Evolutionary conservation across 805 yeast species (phyloP), one percentile per base, ranked within the genome.

Genomic region (Candida nonsorbophila): DNA sequence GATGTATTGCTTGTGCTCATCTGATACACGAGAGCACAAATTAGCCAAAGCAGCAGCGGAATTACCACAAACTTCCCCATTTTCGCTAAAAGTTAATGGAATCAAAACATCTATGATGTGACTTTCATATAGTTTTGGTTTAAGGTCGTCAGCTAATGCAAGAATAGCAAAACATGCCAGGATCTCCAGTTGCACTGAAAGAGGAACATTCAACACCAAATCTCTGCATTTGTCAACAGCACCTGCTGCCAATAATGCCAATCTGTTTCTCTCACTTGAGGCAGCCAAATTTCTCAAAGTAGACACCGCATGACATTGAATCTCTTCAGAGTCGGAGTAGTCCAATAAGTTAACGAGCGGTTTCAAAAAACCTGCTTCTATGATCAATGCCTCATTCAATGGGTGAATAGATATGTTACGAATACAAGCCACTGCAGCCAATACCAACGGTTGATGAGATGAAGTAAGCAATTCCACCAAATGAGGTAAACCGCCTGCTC

Each of bases 41-140:
- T 92, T 92, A 17, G 98, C 98, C 42, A 92, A 71, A 2, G 98
- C 97, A 20, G 98, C 98, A 10, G 97, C 98, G 2, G 95, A 84
- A 58, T 92, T 92, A 33, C 98, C 98, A 55, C 95, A 92, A 11
- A 92, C 97, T 59, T 94, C 98, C 35, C 87, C 83, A 53, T 87
- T 87, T 32, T 73, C 73, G 24, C 94, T 83, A 44, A 75, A 77
- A 2, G 97, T 92, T 53, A 92, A 72, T 20, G 98, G 98, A 34
- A 92, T 79, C 40, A 92, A 71, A 20, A 87, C 96, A 45, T 84
- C 87, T 37, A 87, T 73, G 24, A 92, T 79, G 30, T 88, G 90
- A 43, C 87, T 71, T 37, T 84, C 83, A 43, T 92, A 74, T 45
- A 92, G 68, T 47, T 82, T 82, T 29, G 81, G 74, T 60, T 90